Conservation (phyloP, 2,329 filamentous ascomycete genomes). For the Penicillium sp. region DNA sequence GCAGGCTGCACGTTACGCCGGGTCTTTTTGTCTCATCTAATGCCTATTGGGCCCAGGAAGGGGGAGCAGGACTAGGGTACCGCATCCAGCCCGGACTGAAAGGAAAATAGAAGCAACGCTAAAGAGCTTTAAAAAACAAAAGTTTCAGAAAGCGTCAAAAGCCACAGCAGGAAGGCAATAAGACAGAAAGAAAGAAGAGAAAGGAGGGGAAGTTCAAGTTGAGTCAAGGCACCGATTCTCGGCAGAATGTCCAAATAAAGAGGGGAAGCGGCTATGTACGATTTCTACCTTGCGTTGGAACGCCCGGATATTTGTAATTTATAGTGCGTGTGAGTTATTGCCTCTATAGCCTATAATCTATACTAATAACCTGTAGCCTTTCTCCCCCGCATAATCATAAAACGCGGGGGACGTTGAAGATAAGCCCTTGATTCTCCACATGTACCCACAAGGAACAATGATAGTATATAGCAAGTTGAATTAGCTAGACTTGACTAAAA, state of each 20-base stretch:
- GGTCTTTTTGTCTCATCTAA: constrained; percentile 5
- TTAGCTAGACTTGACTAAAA: not conserved
- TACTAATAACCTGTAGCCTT: not conserved
- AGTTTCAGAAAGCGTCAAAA: not conserved
- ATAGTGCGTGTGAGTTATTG: not conserved
- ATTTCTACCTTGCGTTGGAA: constrained; percentile 1
- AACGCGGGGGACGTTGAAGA: not conserved
- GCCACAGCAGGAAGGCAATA: not conserved
- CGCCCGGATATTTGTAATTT: not conserved
- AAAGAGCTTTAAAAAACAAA: not conserved
- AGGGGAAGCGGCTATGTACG: not conserved
- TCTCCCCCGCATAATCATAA: not conserved
- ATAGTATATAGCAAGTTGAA: not conserved
- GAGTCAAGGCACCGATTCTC: constrained; percentile 4
- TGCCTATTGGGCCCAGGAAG: not conserved
- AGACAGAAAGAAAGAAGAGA: not conserved
- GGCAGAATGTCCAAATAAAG: constrained; percentile 1
- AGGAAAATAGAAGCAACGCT: not conserved
- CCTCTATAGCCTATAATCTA: not conserved
- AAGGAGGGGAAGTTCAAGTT: not conserved
- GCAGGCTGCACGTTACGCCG: not conserved
- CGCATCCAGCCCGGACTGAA: constrained; percentile 2
- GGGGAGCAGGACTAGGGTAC: not conserved
- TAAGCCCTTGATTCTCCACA: not conserved
- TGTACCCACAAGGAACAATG: not conserved